These are phyloP conservation scores for Starmerella khaoyaiensis DNA, from an alignment of 805 yeast species.

Conservation along the genomic window DNA sequence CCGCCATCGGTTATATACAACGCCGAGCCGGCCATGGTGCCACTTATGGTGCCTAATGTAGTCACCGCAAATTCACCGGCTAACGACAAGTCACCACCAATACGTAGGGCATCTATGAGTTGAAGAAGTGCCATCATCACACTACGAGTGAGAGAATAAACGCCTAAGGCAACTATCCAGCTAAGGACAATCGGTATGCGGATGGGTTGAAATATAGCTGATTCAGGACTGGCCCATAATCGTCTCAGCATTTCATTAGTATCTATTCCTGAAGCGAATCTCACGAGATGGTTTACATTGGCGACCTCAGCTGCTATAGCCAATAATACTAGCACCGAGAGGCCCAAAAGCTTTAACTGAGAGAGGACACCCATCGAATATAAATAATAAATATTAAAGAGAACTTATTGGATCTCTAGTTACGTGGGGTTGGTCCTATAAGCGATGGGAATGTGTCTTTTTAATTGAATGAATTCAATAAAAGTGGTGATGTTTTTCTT, in stretches of 20 bases:
- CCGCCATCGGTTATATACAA: slow-evolving; percentile 20
- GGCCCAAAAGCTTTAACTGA: slow-evolving; percentile 18
- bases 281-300: slow-evolving; percentile 20
- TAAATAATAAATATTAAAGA: no score
- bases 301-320: slow-evolving; percentile 19
- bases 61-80: slow-evolving; percentile 13
- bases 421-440: no score
- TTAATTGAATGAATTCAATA: no score
- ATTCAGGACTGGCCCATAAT: slow-evolving; percentile 22
- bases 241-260: slow-evolving; percentile 21
- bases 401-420: no score
- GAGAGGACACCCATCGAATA: slow-evolving; percentile 11
- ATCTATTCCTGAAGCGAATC: slow-evolving; percentile 21
- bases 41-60: slow-evolving; percentile 12
- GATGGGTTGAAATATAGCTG: slow-evolving; percentile 20
- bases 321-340: slow-evolving; percentile 15
- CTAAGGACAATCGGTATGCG: slow-evolving; percentile 15
- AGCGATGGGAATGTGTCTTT: no score
- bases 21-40: slow-evolving; percentile 15
- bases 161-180: slow-evolving; percentile 16
- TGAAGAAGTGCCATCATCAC: slow-evolving; percentile 18
- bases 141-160: slow-evolving; percentile 15
- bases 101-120: slow-evolving; percentile 17
- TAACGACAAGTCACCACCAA: slow-evolving; percentile 9
- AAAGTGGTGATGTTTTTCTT: no score